These are phyloP conservation scores for Alternaria triticimaculans DNA, from an alignment of 2,329 filamentous ascomycete species.

Conservation along the genomic window DNA sequence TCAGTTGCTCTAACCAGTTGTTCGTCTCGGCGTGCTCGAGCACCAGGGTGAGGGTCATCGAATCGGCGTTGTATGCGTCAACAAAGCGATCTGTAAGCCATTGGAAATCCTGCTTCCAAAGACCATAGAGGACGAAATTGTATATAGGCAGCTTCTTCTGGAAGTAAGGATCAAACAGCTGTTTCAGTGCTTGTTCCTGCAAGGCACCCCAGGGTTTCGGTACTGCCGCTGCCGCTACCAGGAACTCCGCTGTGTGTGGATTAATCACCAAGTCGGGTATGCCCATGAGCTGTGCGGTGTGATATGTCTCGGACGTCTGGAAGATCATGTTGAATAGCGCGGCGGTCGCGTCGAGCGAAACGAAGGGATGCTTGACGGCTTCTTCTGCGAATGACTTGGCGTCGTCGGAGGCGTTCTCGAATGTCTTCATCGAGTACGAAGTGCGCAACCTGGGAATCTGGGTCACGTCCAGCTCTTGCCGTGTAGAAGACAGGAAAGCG, in stretches of 20 bases:
- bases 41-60: constrained; percentile 70
- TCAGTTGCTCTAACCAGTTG: constrained; percentile 82
- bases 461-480: constrained; percentile 79
- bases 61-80: constrained; percentile 74
- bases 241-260: constrained; percentile 78
- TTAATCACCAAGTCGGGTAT: constrained; percentile 68
- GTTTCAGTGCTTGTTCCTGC: constrained; percentile 76
- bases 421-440: constrained; percentile 74
- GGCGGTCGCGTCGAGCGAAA: constrained; percentile 83
- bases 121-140: constrained; percentile 86
- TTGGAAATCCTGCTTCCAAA: constrained; percentile 88
- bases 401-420: constrained; percentile 65
- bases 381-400: constrained; percentile 66
- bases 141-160: constrained; percentile 78
- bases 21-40: constrained; percentile 83
- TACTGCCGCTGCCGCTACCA: constrained; percentile 78
- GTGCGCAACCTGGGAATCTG: constrained; percentile 82
- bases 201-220: constrained; percentile 78
- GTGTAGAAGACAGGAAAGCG: constrained; percentile 78
- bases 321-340: constrained; percentile 70
- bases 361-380: constrained; percentile 83
- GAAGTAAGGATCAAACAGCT: constrained; percentile 83
- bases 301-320: constrained; percentile 64
- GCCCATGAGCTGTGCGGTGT: constrained; percentile 61
- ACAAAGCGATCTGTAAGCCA: constrained; percentile 86